Percentiles rank a stretch among this genome's conserved stretches.
These are phyloP conservation scores for Quercus gilva DNA, from an alignment of 306 rosid species.

Conservation along the genomic window DNA sequence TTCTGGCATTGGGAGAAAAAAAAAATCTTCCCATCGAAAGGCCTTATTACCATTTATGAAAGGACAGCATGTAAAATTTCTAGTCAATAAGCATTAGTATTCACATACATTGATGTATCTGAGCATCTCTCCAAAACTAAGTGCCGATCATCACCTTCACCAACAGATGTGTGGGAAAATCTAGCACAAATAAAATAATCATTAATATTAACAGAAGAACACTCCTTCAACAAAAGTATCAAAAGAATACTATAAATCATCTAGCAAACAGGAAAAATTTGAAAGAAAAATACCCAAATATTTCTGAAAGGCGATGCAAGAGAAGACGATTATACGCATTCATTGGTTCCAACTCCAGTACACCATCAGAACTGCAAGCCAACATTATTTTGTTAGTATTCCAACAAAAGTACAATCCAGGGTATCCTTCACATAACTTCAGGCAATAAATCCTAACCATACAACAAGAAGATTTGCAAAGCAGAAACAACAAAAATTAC, in stretches of 20 bases:
- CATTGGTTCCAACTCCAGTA: slow-evolving; percentile 93
- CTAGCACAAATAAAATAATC: slow-evolving; percentile 39
- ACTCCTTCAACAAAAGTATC: background rate
- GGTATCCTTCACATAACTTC: slow-evolving; percentile 9
- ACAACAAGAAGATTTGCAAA: slow-evolving; percentile 2
- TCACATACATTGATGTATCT: slow-evolving; percentile 82
- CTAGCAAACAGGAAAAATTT: slow-evolving; percentile 11
- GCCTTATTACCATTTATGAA: background rate
- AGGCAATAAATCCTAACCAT: background rate
- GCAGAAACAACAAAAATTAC: slow-evolving; percentile 7
- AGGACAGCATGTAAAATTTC: background rate
- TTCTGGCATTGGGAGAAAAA: too few relatives aligned
- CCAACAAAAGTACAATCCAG: slow-evolving; percentile 25
- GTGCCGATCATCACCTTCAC: slow-evolving; percentile 96
- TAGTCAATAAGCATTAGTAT: background rate
- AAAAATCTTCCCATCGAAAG: background rate
- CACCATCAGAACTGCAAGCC: slow-evolving; percentile 66
- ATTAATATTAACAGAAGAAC: slow-evolving; percentile 2
- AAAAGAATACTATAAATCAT: background rate
- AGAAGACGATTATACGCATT: slow-evolving; percentile 92
- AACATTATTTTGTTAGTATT: background rate
- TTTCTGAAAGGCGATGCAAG: slow-evolving; percentile 97
- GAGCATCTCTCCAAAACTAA: slow-evolving; percentile 82
- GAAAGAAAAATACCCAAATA: slow-evolving; percentile 71
- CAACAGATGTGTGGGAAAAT: slow-evolving; percentile 88